Conservation (phyloP, 257 asterid species). For the Fraxinus anomala region DNA sequence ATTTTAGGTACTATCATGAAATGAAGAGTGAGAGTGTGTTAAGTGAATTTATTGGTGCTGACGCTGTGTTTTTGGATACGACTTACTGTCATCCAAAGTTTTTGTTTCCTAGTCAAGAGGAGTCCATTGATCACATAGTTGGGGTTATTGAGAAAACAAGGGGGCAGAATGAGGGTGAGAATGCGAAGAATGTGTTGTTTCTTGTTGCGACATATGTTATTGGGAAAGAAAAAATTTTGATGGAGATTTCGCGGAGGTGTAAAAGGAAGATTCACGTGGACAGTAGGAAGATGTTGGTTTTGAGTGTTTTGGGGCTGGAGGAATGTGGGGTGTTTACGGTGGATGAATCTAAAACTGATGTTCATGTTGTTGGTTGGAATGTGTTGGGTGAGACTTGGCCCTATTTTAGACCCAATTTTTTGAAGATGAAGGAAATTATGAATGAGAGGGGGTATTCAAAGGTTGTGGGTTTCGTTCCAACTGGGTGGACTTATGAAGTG, state of each 20-base stretch:
- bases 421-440: slow-evolving; percentile 74
- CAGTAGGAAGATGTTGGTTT: slow-evolving; percentile 58
- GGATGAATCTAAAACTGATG: slow-evolving; percentile 65
- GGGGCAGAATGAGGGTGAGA: slow-evolving; percentile 44
- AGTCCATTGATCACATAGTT: slow-evolving; percentile 75
- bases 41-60: slow-evolving; percentile 69
- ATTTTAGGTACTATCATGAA: slow-evolving; percentile 66
- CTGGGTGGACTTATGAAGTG: slow-evolving; percentile 95
- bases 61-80: slow-evolving; percentile 80
- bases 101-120: slow-evolving; percentile 82
- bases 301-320: slow-evolving; percentile 63
- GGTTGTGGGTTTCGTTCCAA: slow-evolving; percentile 90
- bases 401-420: slow-evolving; percentile 78
- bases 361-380: slow-evolving; percentile 94
- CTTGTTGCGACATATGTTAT: slow-evolving; percentile 84
- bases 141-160: slow-evolving; percentile 59
- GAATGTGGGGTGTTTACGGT: slow-evolving; percentile 69
- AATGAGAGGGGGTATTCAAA: slow-evolving; percentile 69
- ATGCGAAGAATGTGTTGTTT: slow-evolving; percentile 61
- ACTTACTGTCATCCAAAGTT: slow-evolving; percentile 88
- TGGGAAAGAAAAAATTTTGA: slow-evolving; percentile 84
- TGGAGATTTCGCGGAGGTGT: slow-evolving; percentile 81
- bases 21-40: slow-evolving; percentile 55
- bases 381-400: slow-evolving; percentile 98
- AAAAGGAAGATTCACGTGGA: slow-evolving; percentile 69